Evolutionary conservation across 1,139 yeast species (phyloP), one percentile per base, ranked within the genome.

Genomic region (Kodamaea suecica): DNA sequence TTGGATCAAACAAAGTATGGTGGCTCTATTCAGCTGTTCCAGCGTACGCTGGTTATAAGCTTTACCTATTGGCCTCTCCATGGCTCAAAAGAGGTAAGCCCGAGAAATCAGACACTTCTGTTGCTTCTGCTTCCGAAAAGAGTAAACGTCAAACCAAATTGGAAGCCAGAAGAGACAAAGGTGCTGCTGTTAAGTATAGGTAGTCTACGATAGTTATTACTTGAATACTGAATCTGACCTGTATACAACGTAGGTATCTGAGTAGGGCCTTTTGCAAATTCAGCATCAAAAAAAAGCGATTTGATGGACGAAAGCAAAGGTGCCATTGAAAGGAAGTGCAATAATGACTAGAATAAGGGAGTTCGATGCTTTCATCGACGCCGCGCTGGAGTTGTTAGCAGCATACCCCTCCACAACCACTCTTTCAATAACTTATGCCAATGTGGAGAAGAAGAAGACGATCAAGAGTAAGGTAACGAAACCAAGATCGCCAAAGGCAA

Each of bases 1-100:
- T 76, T 27, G 86, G 87, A 5, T 54, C 75, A 19, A 77, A 75
- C 55, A 70, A 72, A 48, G 76, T 79, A 7, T 85, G 87, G 87
- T 74, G 71, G 57, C 42, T 80, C 17, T 74, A 70, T 47, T 37
- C 62, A 8, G 56, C 57, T 3, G 58, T 69, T 30, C 74, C 74
- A n/a, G 70, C 63, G 0, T 84, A 66, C 57, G 84, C 81, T 0
- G 55, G 53, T 4, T 82, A 73, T 59, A 81, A 79, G 55, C 49
- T 77, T 7, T 68, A 63, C 37, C 53, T 51, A 11, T 36, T 53
- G 20, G 50, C 51, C 14, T 37, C 49, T 31, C 59, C 59, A 20
- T 57, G 52, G 32, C 46, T 54, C 33, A 47, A 40, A 17, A 44
- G 35, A 29, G 37, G 28, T 7, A 25, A 25, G 28, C 11, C 9